Percentiles rank a stretch among this genome's conserved stretches.
Evolutionary conservation across 352 stramenopile species (phyloP).

Genomic region (Globisporangium yorkense): DNA sequence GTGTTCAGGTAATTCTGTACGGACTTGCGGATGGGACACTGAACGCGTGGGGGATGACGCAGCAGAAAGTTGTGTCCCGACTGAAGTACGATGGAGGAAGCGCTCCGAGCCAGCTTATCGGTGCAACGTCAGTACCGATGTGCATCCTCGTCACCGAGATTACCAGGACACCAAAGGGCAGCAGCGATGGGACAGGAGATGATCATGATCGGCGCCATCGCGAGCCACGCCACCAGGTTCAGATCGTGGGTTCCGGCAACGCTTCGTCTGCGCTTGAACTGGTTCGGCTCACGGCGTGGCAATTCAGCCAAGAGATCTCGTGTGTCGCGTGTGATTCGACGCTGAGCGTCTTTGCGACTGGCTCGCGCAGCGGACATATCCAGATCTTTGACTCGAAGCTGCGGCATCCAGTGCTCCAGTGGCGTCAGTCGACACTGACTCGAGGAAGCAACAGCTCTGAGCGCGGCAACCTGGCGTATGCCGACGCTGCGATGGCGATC

Average conservation of each 20-base stretch:
- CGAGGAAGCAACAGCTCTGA: no score
- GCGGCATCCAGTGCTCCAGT: conserved; percentile 8
- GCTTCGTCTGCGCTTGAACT: background rate
- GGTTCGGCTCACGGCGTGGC: conserved; percentile 4
- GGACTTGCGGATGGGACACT: conserved; percentile 10
- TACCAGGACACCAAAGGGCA: no score
- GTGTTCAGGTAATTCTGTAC: conserved; percentile 8
- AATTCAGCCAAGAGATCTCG: background rate
- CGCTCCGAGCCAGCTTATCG: background rate
- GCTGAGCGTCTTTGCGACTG: conserved; percentile 6
- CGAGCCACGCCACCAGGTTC: background rate
- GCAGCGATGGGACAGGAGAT: background rate
- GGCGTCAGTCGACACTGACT: background rate
- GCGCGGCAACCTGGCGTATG: background rate
- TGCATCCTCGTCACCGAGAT: background rate
- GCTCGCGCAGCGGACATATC: conserved; percentile 1
- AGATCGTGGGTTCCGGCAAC: background rate
- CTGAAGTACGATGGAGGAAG: conserved; percentile 1
- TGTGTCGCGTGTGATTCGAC: conserved; percentile 4
- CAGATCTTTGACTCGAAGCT: conserved; percentile 10
- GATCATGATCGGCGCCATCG: background rate
- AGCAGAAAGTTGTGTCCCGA: conserved; percentile 1
- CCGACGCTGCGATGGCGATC: background rate
- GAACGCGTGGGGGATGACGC: conserved; percentile 9
- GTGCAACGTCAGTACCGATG: background rate